phyloP scores from a whole-genome alignment of 805 yeast genomes.

The Wickerhamiella qilinensis region DNA sequence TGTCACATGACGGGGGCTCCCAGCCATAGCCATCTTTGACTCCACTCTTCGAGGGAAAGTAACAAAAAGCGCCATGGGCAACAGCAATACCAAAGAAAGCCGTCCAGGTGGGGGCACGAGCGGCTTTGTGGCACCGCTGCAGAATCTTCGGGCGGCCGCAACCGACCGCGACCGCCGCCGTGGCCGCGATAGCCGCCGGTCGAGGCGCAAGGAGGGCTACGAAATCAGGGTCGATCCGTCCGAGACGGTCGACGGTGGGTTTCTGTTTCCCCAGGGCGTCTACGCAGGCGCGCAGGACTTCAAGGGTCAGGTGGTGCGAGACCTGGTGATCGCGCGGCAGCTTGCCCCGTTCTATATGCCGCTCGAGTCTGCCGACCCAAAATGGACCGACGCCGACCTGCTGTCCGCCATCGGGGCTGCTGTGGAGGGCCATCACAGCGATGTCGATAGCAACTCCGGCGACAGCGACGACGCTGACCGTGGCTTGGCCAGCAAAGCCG shows the following conservation, averaged over 20 bases:
- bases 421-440: constrained; percentile 7
- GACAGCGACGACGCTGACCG: not conserved
- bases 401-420: constrained; percentile 26
- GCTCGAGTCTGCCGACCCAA: constrained; percentile 55
- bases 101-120: constrained; percentile 6
- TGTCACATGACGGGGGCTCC: too few species aligned
- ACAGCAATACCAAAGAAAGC: constrained; percentile 16
- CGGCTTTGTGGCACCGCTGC: too few species aligned
- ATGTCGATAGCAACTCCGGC: not conserved
- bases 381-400: constrained; percentile 60
- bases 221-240: constrained; percentile 16
- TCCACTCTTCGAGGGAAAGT: too few species aligned
- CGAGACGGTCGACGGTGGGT: constrained; percentile 89
- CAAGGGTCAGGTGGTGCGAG: constrained; percentile 56
- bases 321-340: constrained; percentile 48
- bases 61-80: too few species aligned
- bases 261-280: constrained; percentile 77
- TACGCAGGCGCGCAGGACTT: constrained; percentile 65
- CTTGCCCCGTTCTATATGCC: constrained; percentile 89
- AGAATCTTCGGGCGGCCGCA: constrained; percentile 1
- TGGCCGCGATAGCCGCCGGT: constrained; percentile 1
- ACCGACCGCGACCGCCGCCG: not conserved
- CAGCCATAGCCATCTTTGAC: too few species aligned
- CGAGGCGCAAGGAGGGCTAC: constrained; percentile 7
- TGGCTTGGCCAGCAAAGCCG: not conserved